Percentiles rank a stretch among this genome's conserved stretches.
Conservation (phyloP, 1,139 yeast genomes). For the Sporopachydermia cereana region DNA sequence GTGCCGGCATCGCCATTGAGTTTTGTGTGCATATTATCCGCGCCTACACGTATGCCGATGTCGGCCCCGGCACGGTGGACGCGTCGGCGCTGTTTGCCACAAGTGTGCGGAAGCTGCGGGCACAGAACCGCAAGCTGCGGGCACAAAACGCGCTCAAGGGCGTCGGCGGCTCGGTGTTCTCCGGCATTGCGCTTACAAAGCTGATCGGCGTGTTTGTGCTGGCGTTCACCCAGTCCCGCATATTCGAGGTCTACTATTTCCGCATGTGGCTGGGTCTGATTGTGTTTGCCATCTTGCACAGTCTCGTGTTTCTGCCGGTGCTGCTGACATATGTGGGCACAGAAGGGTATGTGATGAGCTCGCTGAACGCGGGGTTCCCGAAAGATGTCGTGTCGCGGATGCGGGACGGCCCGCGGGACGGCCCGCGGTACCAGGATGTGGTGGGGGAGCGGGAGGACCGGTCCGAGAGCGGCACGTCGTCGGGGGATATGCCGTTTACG, state of each 20-base stretch:
- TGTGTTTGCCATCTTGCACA: constrained; percentile 63
- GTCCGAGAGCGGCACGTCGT: constrained; percentile 11
- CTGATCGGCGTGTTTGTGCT: constrained; percentile 77
- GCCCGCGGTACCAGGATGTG: constrained; percentile 8
- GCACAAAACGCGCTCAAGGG: constrained; percentile 52
- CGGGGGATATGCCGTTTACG: constrained; percentile 6
- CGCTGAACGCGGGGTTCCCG: not conserved
- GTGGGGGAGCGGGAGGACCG: constrained; percentile 12
- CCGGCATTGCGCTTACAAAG: constrained; percentile 86
- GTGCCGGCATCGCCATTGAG: constrained; percentile 88
- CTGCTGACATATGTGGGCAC: constrained; percentile 58
- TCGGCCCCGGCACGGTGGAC: constrained; percentile 13
- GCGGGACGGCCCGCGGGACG: constrained; percentile 8
- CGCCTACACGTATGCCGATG: constrained; percentile 46
- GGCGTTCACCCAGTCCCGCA: constrained; percentile 76
- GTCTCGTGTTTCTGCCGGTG: constrained; percentile 69
- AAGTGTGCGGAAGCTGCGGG: constrained; percentile 6
- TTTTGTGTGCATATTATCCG: constrained; percentile 82
- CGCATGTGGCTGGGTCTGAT: constrained; percentile 91
- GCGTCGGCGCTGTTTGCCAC: constrained; percentile 14
- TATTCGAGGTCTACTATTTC: constrained; percentile 85
- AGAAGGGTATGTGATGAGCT: constrained; percentile 29
- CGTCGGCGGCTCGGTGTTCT: constrained; percentile 80
- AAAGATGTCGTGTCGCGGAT: constrained; percentile 9
- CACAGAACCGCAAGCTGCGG: constrained; percentile 26